Base-by-base conservation (phyloP, 2,329 filamentous ascomycete genomes). In the Aspergillus thermomutatus region DNA sequence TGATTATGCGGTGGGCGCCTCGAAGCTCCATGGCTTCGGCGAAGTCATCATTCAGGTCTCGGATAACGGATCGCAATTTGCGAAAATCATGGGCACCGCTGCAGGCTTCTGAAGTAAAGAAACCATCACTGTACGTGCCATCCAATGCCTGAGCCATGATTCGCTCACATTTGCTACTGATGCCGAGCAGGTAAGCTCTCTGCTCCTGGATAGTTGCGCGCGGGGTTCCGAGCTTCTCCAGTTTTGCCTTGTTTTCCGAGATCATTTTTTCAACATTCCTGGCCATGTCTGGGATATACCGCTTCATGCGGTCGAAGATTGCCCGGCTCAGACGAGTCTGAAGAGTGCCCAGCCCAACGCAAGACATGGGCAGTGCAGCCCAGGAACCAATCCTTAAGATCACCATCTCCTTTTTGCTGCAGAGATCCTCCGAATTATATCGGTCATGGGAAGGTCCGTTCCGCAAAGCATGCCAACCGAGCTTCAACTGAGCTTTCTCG, bases 381-480 rank as follows among this genome's bases (percentile, higher is more conserved):
- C 66, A 69, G 57, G 72, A 49, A 49, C 65, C 56, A 50, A 61
- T 8, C 40, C 62, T 56, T 48, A 77, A 74, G 55, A 75, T 75
- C 2, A 64, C 55, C 6, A 47, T 57, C 58, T 76, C 74, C 4
- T 66, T 50, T 28, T 28, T 28, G 27, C 10, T 28, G 27, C 27
- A 28, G 8, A 28, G 27, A 3, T 28, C 27, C 9, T 10, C 27
- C 3, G 27, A 28, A 28, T 3, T 28, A 28, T 10, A 10, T 28
- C 27, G 9, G 27, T 10, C 27, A 10, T 28, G 2, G 8, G 27
- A 28, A 28, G 27, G 0, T 10, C 8, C 27, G 27, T 28, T 28
- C 9, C 27, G 9, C 2, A 28, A 28, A 28, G 27, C 73, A 63
- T 82, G 79, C 80, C 79, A 82, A 1, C 80, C 79, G 0, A 82